These are phyloP conservation scores for Dendrobium officinale DNA, from an alignment of 106 monocot genomes.

Conservation along the genomic window DNA sequence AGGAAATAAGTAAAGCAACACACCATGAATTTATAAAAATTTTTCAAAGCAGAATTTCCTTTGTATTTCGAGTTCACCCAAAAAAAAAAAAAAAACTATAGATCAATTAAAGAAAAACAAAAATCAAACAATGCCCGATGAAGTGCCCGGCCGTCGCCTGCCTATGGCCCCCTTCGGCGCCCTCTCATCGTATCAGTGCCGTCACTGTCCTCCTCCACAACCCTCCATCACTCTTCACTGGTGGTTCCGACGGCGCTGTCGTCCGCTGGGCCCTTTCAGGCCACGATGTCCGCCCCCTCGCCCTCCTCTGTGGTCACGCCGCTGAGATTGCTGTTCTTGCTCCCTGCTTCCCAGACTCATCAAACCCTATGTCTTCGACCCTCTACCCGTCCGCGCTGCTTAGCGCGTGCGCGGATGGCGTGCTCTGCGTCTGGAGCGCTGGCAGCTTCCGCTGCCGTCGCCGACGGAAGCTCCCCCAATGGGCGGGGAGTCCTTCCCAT, in stretches of 20 bases:
- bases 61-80: conserved; percentile 73
- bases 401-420: conserved; percentile 57
- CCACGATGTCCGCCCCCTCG: conserved; percentile 11
- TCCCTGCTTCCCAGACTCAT: conserved; percentile 16
- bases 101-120: too few species aligned
- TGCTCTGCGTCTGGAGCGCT: conserved; percentile 63
- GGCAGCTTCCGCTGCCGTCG: conserved; percentile 52
- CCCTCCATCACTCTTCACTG: conserved; percentile 60
- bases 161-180: conserved; percentile 54
- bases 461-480: conserved; percentile 56
- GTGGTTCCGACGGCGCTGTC: conserved; percentile 75
- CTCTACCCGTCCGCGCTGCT: conserved; percentile 23
- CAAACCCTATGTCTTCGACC: conserved; percentile 10
- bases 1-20: too few species aligned
- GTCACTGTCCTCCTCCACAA: conserved; percentile 16
- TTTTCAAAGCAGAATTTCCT: conserved; percentile 73
- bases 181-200: conserved; percentile 48
- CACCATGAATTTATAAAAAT: too few species aligned
- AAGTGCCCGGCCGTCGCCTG: conserved; percentile 68
- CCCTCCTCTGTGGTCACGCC: conserved; percentile 41
- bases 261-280: conserved; percentile 47
- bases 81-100: conserved; percentile 48
- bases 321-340: conserved; percentile 28
- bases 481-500: conserved; percentile 43
- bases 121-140: conserved; percentile 22